phyloP scores from a whole-genome alignment of 225 moss, liverwort and hornwort species.

The Ulota crispa region DNA sequence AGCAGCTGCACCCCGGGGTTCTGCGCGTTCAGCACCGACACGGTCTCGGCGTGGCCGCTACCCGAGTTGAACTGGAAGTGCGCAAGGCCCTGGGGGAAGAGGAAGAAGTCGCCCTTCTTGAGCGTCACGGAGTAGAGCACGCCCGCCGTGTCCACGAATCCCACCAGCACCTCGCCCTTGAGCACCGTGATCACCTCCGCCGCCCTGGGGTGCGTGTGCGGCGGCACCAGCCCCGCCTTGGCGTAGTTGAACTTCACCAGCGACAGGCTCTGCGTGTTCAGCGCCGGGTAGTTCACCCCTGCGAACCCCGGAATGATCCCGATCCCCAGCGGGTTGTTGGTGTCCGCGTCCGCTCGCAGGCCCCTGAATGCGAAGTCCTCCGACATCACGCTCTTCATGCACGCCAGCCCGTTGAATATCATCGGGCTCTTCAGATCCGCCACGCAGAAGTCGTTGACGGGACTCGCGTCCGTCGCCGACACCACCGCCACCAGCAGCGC shows the following conservation, averaged over 20 bases:
- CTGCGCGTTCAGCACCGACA: background rate
- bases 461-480: background rate
- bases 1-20: constrained; percentile 8
- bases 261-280: constrained; percentile 25
- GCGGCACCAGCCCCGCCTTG: constrained; percentile 36
- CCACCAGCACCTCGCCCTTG: constrained; percentile 13
- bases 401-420: constrained; percentile 25
- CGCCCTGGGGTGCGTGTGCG: constrained; percentile 9
- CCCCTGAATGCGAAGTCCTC: constrained; percentile 24
- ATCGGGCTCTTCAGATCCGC: constrained; percentile 15
- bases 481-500: constrained; percentile 3
- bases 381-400: background rate
- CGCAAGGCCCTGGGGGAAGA: background rate
- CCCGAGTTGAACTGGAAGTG: constrained; percentile 22
- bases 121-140: constrained; percentile 3
- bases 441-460: constrained; percentile 42
- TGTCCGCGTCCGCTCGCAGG: constrained; percentile 14
- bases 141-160: constrained; percentile 14
- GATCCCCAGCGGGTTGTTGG: constrained; percentile 24
- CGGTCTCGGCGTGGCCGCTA: background rate
- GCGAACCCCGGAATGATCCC: constrained; percentile 35
- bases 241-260: constrained; percentile 38
- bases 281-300: constrained; percentile 1
- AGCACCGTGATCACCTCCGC: constrained; percentile 15
- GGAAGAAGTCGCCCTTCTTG: background rate